Base-by-base conservation (phyloP, 2,329 filamentous ascomycete species). In the Alternaria infectoria region DNA sequence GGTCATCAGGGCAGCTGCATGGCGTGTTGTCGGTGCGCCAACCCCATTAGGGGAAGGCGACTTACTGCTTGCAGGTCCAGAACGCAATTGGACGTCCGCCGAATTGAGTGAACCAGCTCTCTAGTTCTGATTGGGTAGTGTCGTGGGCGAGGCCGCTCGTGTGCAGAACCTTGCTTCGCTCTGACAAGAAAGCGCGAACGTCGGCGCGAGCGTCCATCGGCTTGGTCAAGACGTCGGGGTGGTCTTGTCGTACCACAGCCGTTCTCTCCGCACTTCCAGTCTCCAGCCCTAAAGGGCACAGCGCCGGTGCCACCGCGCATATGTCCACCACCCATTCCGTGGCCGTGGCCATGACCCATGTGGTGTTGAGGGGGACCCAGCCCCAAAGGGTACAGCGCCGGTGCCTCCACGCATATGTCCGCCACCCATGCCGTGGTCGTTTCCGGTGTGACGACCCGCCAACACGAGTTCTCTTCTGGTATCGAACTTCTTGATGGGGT, bases 201-300 rank as follows among this genome's bases (percentile, higher is more conserved):
- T 21, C 43, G 11, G 43, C 19, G 43, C 43, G 43, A 3, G 19
- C 43, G 19, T 45, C 43, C 19, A 45, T 21, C 6, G 43, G 43
- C 64, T 95, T 90, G 56, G 93, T 96, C 61, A 99, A 85, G 47
- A 99, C 95, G 83, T 98, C 96, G 1, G 93, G 93, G 77, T 98
- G 96, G 69, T 97, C 95, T 77, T 95, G 91, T 2, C 91, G 81
- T 99, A 99, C 92, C 93, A 79, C 96, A 99, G 40, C 94, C 93
- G 77, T 99, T 96, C 69, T 96, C 96, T 59, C 96, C 96, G 77
- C 96, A 99, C 82, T 97, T 97, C 96, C 96, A 99, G 78, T 99
- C 96, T 77, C 96, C 96, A 59, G 96, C 96, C 76, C 96, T 92
- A 90, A 99, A 99, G 15, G 96, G 96, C 45, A 99, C 96, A 51